Percentiles rank a stretch among this genome's conserved stretches.
phyloP scores from a whole-genome alignment of 2,329 filamentous ascomycete genomes.

The Penicillium thymicola region DNA sequence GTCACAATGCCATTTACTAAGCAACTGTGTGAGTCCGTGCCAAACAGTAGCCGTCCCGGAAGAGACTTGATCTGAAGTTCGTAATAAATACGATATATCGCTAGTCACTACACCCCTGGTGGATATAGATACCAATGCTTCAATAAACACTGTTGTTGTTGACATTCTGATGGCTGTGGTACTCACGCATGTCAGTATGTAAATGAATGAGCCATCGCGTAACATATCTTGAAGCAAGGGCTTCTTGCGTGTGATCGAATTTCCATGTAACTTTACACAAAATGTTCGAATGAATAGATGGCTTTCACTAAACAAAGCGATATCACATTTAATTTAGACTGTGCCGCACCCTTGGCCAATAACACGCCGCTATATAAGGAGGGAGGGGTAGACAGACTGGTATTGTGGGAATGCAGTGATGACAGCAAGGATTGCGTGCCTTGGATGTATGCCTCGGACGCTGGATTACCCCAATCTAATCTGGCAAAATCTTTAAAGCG shows the following conservation, averaged over 20 bases:
- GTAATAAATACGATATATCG: too few relatives aligned
- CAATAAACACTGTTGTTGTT: too few relatives aligned
- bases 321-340: background rate
- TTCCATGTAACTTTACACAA: background rate
- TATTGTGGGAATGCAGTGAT: background rate
- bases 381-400: background rate
- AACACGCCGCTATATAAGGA: background rate
- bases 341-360: background rate
- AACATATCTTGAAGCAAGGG: too few relatives aligned
- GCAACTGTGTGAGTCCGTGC: too few relatives aligned
- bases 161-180: too few relatives aligned
- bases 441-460: background rate
- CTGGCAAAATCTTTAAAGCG: background rate
- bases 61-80: too few relatives aligned
- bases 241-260: background rate
- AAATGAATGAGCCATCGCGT: too few relatives aligned
- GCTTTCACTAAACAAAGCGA: background rate
- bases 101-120: too few relatives aligned
- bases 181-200: too few relatives aligned
- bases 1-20: too few relatives aligned
- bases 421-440: background rate
- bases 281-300: background rate
- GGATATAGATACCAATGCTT: too few relatives aligned
- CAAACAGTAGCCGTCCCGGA: too few relatives aligned
- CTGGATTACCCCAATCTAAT: background rate